Base-by-base conservation (phyloP, 495 filamentous ascomycete genomes). In the Trichoderma erinaceum region DNA sequence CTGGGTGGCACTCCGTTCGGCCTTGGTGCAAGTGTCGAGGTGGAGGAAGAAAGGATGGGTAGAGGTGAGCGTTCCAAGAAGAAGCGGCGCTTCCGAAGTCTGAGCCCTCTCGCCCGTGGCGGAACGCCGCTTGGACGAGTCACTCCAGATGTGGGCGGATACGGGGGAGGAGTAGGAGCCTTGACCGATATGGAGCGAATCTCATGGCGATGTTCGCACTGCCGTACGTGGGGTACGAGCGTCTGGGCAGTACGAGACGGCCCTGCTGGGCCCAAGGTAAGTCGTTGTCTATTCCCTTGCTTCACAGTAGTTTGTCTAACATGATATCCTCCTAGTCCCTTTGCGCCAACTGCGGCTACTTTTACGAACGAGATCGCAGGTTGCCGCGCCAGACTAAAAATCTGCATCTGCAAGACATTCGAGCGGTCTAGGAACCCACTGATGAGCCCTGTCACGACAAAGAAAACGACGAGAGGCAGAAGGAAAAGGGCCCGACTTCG, bases 201-300 rank as follows among this genome's bases (percentile, higher is more conserved):
- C 69, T 88, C 83, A 65, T 99, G 95, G 95, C 85, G 92, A 56
- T 99, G 95, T 80, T 78, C 79, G n/a, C 94, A 97, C 76, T 99
- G 95, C 76, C 82, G 80, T 70, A 87, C 97, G 8, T 92, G 91
- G 86, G 95, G 96, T 41, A 88, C 88, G 41, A 88, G 91, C 7
- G 91, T 97, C 32, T 99, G 95, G 96, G 92, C 89, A 67, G 94
- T 97, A 12, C 80, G 94, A 74, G 95, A 99, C 74, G 95, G 95
- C 27, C 95, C 95, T 21, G 80, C 84, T 70, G 95, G 94, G 58
- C 85, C 88, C 66, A 88, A 91, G 76, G 94, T 97, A 85, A 83
- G 87, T 79, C 32, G 38, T 66, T 48, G 12, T 44, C 10, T n/a
- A 21, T 23, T 23, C 4, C 4, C 48, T 29, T 16, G 18, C 63